Base-by-base conservation (phyloP, 352 stramenopile species). In the Phytopythium mirpurense region DNA sequence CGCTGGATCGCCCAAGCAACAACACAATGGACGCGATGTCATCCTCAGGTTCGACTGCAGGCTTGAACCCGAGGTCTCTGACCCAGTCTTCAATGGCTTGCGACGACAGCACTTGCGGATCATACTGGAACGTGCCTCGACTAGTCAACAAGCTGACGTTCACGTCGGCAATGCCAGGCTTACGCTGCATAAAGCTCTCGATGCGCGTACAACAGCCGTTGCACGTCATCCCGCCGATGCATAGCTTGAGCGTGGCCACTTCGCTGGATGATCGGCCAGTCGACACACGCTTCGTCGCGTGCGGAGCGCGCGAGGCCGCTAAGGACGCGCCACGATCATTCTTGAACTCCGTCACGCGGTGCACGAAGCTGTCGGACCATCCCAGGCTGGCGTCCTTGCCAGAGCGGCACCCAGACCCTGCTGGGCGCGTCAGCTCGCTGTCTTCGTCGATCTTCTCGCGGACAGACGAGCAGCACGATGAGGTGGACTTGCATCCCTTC, bases 201-300 rank as follows among this genome's bases (percentile, higher is more conserved):
- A 96, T 89, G 36, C 87, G 86, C n/a, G 72, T 85, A 48, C 86
- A 90, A 67, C 86, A 96, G 36, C 83, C 78, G 9, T 76, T 90
- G 67, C 86, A 95, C 15, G 84, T 95, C 86, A 96, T 96, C 15
- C 87, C 85, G 40, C 65, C 67, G 36, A 90, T 90, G 57, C 70
- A 69, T 11, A 90, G 63, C 8, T 75, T 71, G 46, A 86, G 60
- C 5, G 68, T 71, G 44, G 65, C 63, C 51, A 70, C 65, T 12
- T 42, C 52, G n/a, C 51, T 34, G 10, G 54, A 65, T 3, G 52
- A 54, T 18, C 23, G 31, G 3, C 47, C 50, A 21, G 44, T 55
- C 19, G 56, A 49, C 7, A 62, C 52, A 1, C 62, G 53, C 31
- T 71, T 66, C n/a, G 62, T 29, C n/a, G 32, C 24, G 36, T 37